These are phyloP conservation scores for Tetrapisispora phaffii DNA, from an alignment of 805 yeast genomes.

Conservation along the genomic window DNA sequence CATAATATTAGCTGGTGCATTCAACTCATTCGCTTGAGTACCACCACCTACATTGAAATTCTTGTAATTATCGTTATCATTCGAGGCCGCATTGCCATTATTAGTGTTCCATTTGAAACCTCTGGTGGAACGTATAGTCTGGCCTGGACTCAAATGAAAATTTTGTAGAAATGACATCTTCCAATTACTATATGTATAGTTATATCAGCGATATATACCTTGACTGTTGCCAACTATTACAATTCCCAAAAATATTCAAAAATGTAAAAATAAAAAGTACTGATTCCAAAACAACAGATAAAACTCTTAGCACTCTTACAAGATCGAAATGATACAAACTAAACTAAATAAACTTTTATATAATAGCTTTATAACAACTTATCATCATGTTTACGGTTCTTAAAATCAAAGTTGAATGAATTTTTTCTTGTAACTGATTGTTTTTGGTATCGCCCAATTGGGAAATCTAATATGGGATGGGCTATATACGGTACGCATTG, in stretches of 20 bases:
- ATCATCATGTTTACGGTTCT: neutral
- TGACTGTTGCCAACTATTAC: too few relatives aligned
- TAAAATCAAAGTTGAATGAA: neutral
- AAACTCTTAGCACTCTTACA: too few relatives aligned
- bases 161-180: conserved; percentile 5
- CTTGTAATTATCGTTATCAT: neutral
- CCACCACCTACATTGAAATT: neutral
- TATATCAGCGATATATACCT: too few relatives aligned
- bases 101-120: conserved; percentile 35
- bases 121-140: conserved; percentile 38
- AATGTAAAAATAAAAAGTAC: too few relatives aligned
- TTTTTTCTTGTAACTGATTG: neutral
- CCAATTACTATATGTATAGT: too few relatives aligned
- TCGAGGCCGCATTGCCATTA: conserved; percentile 2
- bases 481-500: neutral
- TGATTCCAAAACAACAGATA: too few relatives aligned
- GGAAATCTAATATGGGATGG: neutral
- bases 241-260: too few relatives aligned
- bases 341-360: too few relatives aligned
- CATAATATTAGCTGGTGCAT: neutral
- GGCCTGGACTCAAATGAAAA: conserved; percentile 35
- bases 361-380: too few relatives aligned
- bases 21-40: neutral
- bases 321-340: too few relatives aligned
- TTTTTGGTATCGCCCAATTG: neutral